phyloP scores from a whole-genome alignment of 805 yeast genomes.

The Candida glaebosa region DNA sequence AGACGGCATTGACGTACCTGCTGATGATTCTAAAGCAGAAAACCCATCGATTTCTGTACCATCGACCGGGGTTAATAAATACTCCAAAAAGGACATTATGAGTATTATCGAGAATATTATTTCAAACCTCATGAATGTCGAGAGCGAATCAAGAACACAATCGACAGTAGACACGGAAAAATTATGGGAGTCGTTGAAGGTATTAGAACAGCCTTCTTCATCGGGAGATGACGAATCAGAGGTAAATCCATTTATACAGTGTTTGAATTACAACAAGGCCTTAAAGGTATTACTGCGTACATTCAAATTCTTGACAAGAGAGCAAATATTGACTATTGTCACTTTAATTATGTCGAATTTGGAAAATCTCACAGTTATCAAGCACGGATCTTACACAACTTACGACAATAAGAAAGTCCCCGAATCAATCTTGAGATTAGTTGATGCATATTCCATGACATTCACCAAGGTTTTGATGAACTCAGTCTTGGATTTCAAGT shows the following conservation, averaged over 20 bases:
- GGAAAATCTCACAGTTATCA: slow-evolving; percentile 72
- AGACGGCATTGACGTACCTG: slow-evolving; percentile 7
- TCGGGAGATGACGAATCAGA: slow-evolving; percentile 45
- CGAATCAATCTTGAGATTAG: slow-evolving; percentile 49
- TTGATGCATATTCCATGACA: slow-evolving; percentile 75
- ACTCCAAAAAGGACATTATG: slow-evolving; percentile 46
- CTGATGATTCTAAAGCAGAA: slow-evolving; percentile 17
- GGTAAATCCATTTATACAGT: slow-evolving; percentile 78
- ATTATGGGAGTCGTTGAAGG: slow-evolving; percentile 77
- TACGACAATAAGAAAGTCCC: slow-evolving; percentile 52
- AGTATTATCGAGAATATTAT: slow-evolving; percentile 75
- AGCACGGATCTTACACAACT: slow-evolving; percentile 74
- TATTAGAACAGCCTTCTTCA: slow-evolving; percentile 59
- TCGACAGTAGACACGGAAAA: slow-evolving; percentile 34
- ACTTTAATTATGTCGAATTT: slow-evolving; percentile 77
- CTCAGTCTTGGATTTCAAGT: slow-evolving; percentile 75
- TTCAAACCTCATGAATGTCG: slow-evolving; percentile 71
- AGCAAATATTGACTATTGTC: slow-evolving; percentile 72
- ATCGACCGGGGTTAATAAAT: slow-evolving; percentile 26
- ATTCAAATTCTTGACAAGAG: slow-evolving; percentile 74
- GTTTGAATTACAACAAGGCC: slow-evolving; percentile 81
- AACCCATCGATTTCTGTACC: slow-evolving; percentile 32
- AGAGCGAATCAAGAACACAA: slow-evolving; percentile 49
- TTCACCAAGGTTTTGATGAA: slow-evolving; percentile 82
- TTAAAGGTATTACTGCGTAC: slow-evolving; percentile 85